Conservation (phyloP, 257 asterid genomes). For the Sherardia arvensis region DNA sequence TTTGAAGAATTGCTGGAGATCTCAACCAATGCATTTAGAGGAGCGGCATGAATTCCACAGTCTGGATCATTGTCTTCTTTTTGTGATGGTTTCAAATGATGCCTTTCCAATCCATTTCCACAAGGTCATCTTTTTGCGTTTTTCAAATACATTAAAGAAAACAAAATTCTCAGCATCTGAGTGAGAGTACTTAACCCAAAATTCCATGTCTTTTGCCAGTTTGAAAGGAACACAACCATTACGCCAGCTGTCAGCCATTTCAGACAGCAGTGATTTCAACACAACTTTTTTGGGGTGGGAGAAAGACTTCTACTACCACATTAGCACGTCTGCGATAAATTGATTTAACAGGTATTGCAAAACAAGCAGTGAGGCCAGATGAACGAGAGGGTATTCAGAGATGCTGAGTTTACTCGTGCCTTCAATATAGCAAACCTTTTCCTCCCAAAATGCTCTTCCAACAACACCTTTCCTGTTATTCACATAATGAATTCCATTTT, state of each 20-base stretch:
- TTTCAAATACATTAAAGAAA: neutral
- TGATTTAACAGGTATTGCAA: neutral
- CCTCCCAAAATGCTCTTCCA: neutral
- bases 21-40: too few relatives aligned
- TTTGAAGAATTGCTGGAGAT: too few relatives aligned
- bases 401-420: neutral
- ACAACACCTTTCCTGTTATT: neutral
- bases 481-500: neutral
- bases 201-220: neutral
- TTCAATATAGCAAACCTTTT: neutral
- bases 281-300: neutral
- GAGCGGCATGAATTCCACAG: too few relatives aligned
- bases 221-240: neutral
- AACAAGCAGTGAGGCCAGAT: neutral
- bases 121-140: too few relatives aligned
- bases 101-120: too few relatives aligned
- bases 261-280: neutral
- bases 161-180: neutral
- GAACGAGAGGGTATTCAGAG: neutral
- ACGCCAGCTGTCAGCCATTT: neutral
- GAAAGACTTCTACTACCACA: neutral
- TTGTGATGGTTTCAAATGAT: too few relatives aligned
- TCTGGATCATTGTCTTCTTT: neutral
- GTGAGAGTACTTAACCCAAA: neutral
- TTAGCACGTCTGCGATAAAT: neutral